phyloP scores from a whole-genome alignment of 2,329 filamentous ascomycete species.

The Pyrenophora teres region DNA sequence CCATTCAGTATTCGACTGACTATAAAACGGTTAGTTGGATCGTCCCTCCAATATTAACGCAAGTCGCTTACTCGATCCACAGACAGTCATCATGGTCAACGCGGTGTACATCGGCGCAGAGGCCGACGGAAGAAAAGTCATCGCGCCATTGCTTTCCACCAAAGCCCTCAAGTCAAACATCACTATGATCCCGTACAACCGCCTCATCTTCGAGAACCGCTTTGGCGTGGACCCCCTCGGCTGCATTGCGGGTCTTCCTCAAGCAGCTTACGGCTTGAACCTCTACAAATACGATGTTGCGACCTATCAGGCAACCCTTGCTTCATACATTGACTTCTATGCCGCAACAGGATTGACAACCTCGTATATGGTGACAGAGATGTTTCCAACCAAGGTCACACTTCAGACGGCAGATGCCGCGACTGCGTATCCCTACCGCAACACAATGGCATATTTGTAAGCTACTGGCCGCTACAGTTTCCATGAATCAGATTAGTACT shows the following conservation, averaged over 20 bases:
- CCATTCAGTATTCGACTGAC: background rate
- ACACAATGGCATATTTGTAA: background rate
- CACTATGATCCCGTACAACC: slow-evolving; percentile 3
- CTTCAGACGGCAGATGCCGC: background rate
- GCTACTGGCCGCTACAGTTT: background rate
- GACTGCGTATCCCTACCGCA: background rate
- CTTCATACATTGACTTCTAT: background rate
- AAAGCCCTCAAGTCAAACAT: background rate
- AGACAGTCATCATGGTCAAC: background rate
- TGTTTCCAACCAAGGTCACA: background rate
- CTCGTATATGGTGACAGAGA: background rate
- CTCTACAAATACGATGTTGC: background rate
- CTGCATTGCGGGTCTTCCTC: background rate
- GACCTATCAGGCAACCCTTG: background rate
- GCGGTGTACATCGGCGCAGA: background rate
- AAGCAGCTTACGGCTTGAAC: background rate
- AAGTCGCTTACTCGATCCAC: background rate
- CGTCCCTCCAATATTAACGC: too few relatives aligned
- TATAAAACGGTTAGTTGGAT: background rate
- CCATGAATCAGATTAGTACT: background rate
- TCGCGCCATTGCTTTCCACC: background rate
- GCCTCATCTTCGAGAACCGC: background rate
- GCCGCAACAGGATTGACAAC: background rate
- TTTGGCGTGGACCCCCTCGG: background rate
- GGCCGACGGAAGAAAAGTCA: background rate